Evolutionary conservation across 106 monocot genomes (phyloP), one percentile per base, ranked within the genome.

Genomic region (Phalaenopsis equestris): DNA sequence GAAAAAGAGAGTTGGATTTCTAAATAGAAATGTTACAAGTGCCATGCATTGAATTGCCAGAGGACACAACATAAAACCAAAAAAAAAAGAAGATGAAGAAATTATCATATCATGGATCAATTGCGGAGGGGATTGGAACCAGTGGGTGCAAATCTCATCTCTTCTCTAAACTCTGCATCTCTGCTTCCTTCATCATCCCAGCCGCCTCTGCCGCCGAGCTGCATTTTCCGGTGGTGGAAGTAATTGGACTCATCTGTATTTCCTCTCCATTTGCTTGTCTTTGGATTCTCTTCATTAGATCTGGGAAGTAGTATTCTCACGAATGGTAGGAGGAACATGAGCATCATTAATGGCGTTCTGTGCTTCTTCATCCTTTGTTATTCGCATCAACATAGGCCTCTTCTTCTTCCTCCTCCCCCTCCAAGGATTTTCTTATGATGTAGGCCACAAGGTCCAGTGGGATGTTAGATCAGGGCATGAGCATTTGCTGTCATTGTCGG

Each of bases 81-180:
- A 30, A 30, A 30, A 58, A 58, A 19, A 58, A 16, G 2, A 70
- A 39, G 1, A 37, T 3, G 12, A 38, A 70, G 70, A 70, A 39
- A 70, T 70, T 70, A 70, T 9, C 37, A 39, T 18, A 70, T 70
- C 70, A 70, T 70, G 70, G 36, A 70, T 70, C 70, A 70, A 70
- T 70, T 70, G 70, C 39, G 70, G 37, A 70, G 70, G 23, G 70
- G 70, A 70, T 70, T 70, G 70, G 70, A 70, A 4, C 70, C 70
- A 14, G 38, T 39, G 12, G 70, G 38, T 39, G 70, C 30, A 36
- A 70, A 70, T 70, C 70, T 70, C 38, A 37, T 70, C 38, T 70
- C 70, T 38, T 70, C 70, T 70, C 37, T 38, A 18, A 70, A 70
- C 8, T 70, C 38, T 14, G 14, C 38, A 9, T 23, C 38, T 70